These are phyloP conservation scores for Dothistroma septosporum DNA, from an alignment of 2,329 filamentous ascomycete species.

Conservation along the genomic window DNA sequence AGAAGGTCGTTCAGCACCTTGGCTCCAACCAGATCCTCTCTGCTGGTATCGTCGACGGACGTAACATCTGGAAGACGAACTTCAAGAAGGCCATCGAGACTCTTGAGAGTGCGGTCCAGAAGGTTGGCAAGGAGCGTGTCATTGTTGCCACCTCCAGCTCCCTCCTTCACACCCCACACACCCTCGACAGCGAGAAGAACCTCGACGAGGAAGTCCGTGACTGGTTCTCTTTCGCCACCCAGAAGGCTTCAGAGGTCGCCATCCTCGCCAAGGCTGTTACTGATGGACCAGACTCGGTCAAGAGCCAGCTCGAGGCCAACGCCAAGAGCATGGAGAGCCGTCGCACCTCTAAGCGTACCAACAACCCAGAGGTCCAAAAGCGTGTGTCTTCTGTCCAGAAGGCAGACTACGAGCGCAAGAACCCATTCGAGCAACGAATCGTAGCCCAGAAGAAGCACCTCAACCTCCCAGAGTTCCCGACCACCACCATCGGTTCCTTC, in stretches of 20 bases:
- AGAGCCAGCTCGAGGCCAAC: constrained; percentile 89
- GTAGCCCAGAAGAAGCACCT: constrained; percentile 86
- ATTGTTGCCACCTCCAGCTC: constrained; percentile 96
- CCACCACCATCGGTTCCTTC: constrained; percentile 99
- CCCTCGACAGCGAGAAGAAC: constrained; percentile 97
- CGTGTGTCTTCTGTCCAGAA: constrained; percentile 82
- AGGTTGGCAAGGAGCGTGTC: constrained; percentile 95
- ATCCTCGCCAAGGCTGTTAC: constrained; percentile 96
- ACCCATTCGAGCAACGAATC: constrained; percentile 79
- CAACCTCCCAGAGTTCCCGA: constrained; percentile 93
- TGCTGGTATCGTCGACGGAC: constrained; percentile 93
- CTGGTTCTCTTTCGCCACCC: constrained; percentile 97
- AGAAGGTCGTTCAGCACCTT: constrained; percentile 75
- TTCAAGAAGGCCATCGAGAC: constrained; percentile 90
- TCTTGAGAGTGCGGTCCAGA: constrained; percentile 85
- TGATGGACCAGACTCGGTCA: constrained; percentile 81
- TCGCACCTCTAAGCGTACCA: constrained; percentile 88
- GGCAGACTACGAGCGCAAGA: constrained; percentile 88
- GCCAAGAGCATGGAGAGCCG: constrained; percentile 90
- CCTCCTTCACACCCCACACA: constrained; percentile 97
- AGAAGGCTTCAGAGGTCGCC: constrained; percentile 89
- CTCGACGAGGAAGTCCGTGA: constrained; percentile 87
- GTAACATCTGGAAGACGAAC: constrained; percentile 99
- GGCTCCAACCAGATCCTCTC: constrained; percentile 88
- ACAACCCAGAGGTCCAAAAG: constrained; percentile 96